Conservation (phyloP, 2,329 filamentous ascomycete genomes). For the Sordariomycetes sp. region DNA sequence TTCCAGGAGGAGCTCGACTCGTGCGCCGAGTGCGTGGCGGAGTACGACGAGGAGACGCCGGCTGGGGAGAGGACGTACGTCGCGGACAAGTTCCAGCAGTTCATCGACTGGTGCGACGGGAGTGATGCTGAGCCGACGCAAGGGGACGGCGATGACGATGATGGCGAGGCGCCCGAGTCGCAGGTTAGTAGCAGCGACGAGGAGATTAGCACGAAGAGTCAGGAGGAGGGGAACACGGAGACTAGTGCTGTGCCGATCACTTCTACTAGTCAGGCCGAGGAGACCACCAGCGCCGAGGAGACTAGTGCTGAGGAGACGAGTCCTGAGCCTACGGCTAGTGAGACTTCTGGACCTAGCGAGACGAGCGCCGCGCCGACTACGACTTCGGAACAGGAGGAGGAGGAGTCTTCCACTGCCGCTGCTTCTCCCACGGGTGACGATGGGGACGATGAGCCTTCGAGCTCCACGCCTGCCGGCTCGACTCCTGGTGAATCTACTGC, state of each 20-base stretch:
- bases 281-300: neutral
- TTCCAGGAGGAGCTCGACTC: slow-evolving; percentile 22
- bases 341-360: no score
- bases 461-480: no score
- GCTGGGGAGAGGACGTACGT: slow-evolving; percentile 19
- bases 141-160: neutral
- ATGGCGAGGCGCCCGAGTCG: neutral
- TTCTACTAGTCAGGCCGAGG: neutral
- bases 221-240: neutral
- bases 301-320: neutral
- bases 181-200: neutral
- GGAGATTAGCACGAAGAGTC: slow-evolving; percentile 1
- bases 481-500: no score
- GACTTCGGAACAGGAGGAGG: no score
- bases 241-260: neutral
- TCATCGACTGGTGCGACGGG: slow-evolving; percentile 27
- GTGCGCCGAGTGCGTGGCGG: slow-evolving; percentile 29
- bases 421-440: no score
- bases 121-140: slow-evolving; percentile 6
- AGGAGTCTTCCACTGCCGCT: no score
- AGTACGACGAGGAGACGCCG: slow-evolving; percentile 10
- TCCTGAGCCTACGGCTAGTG: neutral
- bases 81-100: slow-evolving; percentile 26
- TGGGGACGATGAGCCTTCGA: no score
- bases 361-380: no score